Evolutionary conservation across 345 rosid genomes (phyloP), one percentile per base, ranked within the genome.

Genomic region (Salix udensis): DNA sequence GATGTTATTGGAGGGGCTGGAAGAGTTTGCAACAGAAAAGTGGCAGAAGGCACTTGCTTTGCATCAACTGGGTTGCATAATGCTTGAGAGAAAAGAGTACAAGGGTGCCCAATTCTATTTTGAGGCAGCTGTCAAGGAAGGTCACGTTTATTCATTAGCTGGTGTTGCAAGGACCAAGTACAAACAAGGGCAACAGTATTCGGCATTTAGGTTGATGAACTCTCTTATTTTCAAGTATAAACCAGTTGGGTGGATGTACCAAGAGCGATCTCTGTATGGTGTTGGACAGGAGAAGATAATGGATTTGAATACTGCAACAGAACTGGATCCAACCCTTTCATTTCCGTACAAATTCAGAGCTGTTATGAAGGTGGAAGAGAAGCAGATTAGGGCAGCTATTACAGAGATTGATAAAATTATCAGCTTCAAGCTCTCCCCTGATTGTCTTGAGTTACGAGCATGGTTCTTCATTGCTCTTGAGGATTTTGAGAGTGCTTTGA

Each of bases 241-340:
- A 75, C 86, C 93, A 74, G 82, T 79, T 65, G 98, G 97, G n/a
- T 95, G 98, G 98, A 95, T 95, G 96, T 93, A 86, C 80, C 98
- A 95, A 74, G 98, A 95, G 82, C 81, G 94, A 77, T 88, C 96
- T 67, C 78, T 93, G 44, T 95, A 90, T 79, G 88, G 86, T 50
- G 73, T 86, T 26, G 94, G 89, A 30, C 79, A 62, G 65, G 91
- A 88, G 75, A 95, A 91, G 81, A 81, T 88, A 15, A 76, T 68
- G 34, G 98, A 95, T 85, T 77, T 87, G 80, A 86, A 85, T 55
- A 74, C 83, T 70, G 96, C 98, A 58, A 87, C 97, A 39, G 91
- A 91, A 80, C 81, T 95, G 82, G 98, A 95, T 77, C 98, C 98
- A 36, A 87, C 91, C 2, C 86, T 91, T 70, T 60, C 88, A 4